A percentile compares a stretch with the other conserved stretches of the same genome.
phyloP scores from a whole-genome alignment of 768 basidiomycete species.

The Cystobasidium ongulense region DNA sequence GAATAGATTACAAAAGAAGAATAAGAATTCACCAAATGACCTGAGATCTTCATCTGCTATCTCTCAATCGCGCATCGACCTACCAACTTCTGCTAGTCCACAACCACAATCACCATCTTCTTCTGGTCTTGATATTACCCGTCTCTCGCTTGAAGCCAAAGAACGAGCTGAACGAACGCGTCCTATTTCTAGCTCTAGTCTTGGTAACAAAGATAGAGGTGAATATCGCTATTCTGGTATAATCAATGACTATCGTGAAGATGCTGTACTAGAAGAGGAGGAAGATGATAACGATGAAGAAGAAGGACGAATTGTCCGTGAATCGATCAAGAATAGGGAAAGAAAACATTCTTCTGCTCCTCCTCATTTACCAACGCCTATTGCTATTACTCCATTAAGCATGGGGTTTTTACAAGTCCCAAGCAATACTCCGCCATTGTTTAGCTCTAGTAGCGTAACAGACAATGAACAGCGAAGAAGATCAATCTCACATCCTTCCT shows the following conservation, averaged over 20 bases:
- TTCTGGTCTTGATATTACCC: background rate
- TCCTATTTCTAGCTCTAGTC: background rate
- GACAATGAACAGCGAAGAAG: too few species aligned
- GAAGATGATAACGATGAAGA: background rate
- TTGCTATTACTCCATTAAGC: background rate
- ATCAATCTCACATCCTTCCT: too few species aligned
- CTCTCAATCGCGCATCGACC: too few species aligned
- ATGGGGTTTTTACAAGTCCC: background rate
- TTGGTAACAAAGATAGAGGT: background rate
- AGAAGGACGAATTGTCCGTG: background rate
- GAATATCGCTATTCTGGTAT: too few species aligned
- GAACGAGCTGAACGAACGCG: background rate
- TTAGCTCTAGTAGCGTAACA: background rate
- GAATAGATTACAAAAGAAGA: background rate
- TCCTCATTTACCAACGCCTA: background rate
- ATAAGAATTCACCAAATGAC: background rate
- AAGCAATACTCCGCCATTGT: background rate
- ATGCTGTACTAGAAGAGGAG: background rate
- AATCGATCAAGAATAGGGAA: background rate
- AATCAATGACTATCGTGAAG: background rate
- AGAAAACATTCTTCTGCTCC: background rate
- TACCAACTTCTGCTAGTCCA: too few species aligned
- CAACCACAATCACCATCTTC: too few species aligned
- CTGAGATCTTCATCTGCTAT: background rate
- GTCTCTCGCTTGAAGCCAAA: background rate